These are phyloP conservation scores for Halocafeteria seosinensis DNA, from an alignment of 108 stramenopile genomes.

Conservation along the genomic window DNA sequence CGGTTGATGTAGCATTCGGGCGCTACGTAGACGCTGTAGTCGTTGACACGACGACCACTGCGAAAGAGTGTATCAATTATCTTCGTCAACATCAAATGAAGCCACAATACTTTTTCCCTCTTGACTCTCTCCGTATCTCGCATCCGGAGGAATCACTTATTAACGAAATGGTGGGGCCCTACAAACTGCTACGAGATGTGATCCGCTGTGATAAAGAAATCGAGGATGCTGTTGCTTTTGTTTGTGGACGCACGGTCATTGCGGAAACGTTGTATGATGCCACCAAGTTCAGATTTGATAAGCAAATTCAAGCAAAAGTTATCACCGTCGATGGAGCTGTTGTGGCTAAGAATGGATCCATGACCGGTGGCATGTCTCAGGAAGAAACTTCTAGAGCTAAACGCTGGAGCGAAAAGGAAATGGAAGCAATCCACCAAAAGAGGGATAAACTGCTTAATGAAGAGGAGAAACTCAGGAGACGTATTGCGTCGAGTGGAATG, in stretches of 20 bases:
- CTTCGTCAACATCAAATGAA: constrained; percentile 79
- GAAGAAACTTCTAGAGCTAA: not conserved
- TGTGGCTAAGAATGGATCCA: constrained; percentile 85
- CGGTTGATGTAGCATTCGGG: constrained; percentile 85
- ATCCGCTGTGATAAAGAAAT: too few relatives aligned
- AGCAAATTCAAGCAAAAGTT: constrained; percentile 44
- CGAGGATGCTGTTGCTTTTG: constrained; percentile 74
- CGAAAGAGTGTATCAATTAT: constrained; percentile 75
- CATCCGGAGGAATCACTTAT: constrained; percentile 37
- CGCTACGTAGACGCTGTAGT: constrained; percentile 92
- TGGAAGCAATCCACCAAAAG: constrained; percentile 44
- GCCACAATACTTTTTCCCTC: constrained; percentile 75
- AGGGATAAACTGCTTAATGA: constrained; percentile 54
- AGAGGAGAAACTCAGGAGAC: constrained; percentile 35
- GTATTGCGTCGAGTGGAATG: constrained; percentile 16
- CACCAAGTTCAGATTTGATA: constrained; percentile 54
- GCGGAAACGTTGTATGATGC: constrained; percentile 78
- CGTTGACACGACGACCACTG: constrained; percentile 71
- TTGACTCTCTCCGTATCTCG: constrained; percentile 47
- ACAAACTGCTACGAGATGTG: constrained; percentile 64
- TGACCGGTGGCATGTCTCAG: constrained; percentile 73
- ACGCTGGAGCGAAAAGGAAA: constrained; percentile 47
- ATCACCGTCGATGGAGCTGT: constrained; percentile 77
- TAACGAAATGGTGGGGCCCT: constrained; percentile 55
- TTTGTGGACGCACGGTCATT: constrained; percentile 77